A percentile compares a stretch with the other conserved stretches of the same genome.
These are phyloP conservation scores for Thraustotheca clavata DNA, from an alignment of 352 stramenopile genomes.

Conservation along the genomic window DNA sequence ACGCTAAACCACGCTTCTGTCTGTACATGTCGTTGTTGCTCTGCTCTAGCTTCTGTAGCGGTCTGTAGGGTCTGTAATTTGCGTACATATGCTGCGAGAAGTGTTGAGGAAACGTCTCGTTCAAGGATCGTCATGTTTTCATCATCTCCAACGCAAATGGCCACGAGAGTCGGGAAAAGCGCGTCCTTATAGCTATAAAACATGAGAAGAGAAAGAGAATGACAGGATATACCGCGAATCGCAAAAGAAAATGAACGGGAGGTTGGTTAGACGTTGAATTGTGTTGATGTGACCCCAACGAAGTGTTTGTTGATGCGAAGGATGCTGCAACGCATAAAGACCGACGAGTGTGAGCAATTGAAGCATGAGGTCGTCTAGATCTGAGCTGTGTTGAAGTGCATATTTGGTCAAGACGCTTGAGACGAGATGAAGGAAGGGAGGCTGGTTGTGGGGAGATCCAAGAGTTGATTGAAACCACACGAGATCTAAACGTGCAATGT, in stretches of 20 bases:
- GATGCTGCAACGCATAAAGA: neutral
- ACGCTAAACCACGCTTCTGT: neutral
- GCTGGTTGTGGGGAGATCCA: slow-evolving; percentile 3
- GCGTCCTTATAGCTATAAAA: slow-evolving; percentile 10
- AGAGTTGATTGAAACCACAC: slow-evolving; percentile 14
- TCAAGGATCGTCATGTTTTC: slow-evolving; percentile 13
- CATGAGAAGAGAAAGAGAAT: too few relatives aligned
- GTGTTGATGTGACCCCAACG: neutral
- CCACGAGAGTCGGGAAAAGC: slow-evolving; percentile 14
- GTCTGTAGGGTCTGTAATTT: neutral
- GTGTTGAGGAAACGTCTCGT: neutral
- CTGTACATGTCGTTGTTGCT: neutral
- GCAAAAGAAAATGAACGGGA: slow-evolving; percentile 13
- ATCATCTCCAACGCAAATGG: neutral
- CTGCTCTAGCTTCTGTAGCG: neutral
- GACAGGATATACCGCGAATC: slow-evolving; percentile 6
- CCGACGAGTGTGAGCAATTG: slow-evolving; percentile 7
- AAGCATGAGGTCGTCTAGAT: slow-evolving; percentile 1
- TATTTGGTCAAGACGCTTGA: neutral
- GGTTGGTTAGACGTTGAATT: neutral
- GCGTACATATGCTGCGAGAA: slow-evolving; percentile 10
- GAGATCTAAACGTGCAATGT: slow-evolving; percentile 15
- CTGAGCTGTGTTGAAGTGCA: neutral
- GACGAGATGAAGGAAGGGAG: slow-evolving; percentile 6
- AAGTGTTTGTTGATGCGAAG: slow-evolving; percentile 5